These are phyloP conservation scores for Dioszegia crocea DNA, from an alignment of 768 basidiomycete genomes.

Conservation along the genomic window DNA sequence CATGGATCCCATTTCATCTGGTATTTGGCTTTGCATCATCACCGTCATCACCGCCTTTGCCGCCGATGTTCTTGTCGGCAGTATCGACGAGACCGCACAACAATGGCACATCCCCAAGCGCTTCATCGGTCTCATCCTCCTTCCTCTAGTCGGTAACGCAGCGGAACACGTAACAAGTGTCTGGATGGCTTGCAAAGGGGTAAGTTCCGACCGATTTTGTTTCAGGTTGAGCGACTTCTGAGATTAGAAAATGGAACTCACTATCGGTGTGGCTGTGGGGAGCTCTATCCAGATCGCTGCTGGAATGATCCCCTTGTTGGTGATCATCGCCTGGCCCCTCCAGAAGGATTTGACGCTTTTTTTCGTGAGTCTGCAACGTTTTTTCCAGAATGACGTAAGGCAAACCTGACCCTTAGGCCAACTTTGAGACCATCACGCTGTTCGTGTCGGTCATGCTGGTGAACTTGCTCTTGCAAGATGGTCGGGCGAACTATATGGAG, in stretches of 20 bases:
- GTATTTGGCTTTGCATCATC: constrained; percentile 61
- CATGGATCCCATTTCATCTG: constrained; percentile 72
- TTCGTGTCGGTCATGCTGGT: constrained; percentile 86
- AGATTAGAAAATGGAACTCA: constrained; percentile 60
- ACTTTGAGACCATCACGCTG: constrained; percentile 66
- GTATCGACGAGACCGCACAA: constrained; percentile 83
- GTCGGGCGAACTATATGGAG: constrained; percentile 84
- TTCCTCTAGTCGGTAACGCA: constrained; percentile 64
- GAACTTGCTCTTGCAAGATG: constrained; percentile 64
- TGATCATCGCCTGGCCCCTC: constrained; percentile 78
- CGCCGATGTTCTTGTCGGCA: constrained; percentile 79
- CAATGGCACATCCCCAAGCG: constrained; percentile 64
- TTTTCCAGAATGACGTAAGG: constrained; percentile 2
- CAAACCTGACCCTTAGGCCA: constrained; percentile 32
- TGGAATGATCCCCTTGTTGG: constrained; percentile 80
- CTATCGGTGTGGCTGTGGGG: constrained; percentile 58
- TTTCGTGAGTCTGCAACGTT: constrained; percentile 63
- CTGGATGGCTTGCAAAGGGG: constrained; percentile 81
- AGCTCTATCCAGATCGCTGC: constrained; percentile 60
- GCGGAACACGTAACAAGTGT: constrained; percentile 76
- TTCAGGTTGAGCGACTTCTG: constrained; percentile 51
- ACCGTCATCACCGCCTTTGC: constrained; percentile 82
- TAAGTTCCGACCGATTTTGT: neutral
- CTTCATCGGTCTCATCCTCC: constrained; percentile 79
- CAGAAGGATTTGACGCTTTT: constrained; percentile 60